Conservation (phyloP, 108 stramenopile genomes). For the Seminavis robusta region DNA sequence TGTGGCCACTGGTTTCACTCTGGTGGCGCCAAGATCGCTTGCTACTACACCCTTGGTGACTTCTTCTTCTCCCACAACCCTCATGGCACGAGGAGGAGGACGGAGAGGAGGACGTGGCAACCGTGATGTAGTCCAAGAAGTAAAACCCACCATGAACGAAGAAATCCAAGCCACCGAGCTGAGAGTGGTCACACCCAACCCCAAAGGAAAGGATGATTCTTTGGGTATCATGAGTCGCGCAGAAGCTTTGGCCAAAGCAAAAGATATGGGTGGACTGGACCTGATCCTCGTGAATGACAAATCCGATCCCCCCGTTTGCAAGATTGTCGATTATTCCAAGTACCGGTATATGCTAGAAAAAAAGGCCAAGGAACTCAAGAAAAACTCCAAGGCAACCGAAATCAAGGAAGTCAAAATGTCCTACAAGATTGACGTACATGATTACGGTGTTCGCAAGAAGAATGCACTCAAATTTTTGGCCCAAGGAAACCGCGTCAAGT, state of each 20-base stretch:
- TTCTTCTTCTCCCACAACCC: background rate
- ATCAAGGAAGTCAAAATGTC: constrained; percentile 96
- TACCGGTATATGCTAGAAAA: constrained; percentile 90
- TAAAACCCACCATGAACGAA: constrained; percentile 79
- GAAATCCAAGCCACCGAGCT: constrained; percentile 53
- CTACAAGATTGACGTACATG: constrained; percentile 95
- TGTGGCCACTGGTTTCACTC: no score
- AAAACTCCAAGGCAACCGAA: constrained; percentile 92
- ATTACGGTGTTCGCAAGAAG: constrained; percentile 88
- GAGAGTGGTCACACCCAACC: constrained; percentile 61
- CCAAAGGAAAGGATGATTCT: constrained; percentile 80
- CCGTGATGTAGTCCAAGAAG: constrained; percentile 34
- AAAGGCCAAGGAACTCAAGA: constrained; percentile 91
- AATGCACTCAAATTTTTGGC: constrained; percentile 81
- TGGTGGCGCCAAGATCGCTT: no score
- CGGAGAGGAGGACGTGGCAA: constrained; percentile 23
- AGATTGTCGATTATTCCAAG: constrained; percentile 94
- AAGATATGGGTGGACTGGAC: constrained; percentile 83
- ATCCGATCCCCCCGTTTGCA: constrained; percentile 93
- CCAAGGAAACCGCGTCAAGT: constrained; percentile 87
- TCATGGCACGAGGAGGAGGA: constrained; percentile 24
- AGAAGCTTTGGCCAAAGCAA: constrained; percentile 86
- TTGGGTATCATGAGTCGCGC: constrained; percentile 83
- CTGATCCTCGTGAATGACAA: constrained; percentile 85
- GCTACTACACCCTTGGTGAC: no score